phyloP scores from a whole-genome alignment of 2,329 filamentous ascomycete species.

The Colletotrichum sp. region DNA sequence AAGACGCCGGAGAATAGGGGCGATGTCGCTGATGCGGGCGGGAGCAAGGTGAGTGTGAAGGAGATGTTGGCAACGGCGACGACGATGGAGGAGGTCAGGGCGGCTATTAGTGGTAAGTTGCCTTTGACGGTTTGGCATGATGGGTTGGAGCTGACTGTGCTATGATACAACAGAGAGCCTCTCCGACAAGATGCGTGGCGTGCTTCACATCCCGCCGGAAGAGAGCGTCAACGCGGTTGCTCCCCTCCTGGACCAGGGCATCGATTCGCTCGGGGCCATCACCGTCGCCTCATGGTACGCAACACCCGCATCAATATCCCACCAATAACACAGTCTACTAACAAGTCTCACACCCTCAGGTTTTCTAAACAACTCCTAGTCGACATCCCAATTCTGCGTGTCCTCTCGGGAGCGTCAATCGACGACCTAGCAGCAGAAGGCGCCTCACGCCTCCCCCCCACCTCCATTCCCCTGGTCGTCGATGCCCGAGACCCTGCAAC shows the following conservation, averaged over 20 bases:
- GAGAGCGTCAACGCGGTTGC: neutral
- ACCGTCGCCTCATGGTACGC: neutral
- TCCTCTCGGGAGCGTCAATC: conserved; percentile 38
- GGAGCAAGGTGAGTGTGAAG: neutral
- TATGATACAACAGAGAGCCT: neutral
- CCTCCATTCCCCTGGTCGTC: neutral
- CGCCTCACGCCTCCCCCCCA: neutral
- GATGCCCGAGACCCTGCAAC: neutral
- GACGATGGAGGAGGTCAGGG: neutral
- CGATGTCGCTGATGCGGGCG: neutral
- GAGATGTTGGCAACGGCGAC: neutral
- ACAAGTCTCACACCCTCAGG: neutral
- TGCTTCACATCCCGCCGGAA: neutral
- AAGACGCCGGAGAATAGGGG: neutral
- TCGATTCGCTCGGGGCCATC: neutral
- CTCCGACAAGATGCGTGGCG: neutral
- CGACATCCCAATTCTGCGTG: conserved; percentile 50
- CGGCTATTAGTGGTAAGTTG: neutral
- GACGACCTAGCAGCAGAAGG: neutral
- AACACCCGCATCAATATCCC: conserved; percentile 36
- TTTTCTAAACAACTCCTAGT: conserved; percentile 46
- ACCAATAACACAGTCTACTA: neutral
- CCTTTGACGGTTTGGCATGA: neutral
- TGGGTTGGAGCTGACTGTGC: neutral
- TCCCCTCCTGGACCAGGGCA: neutral